Evolutionary conservation across 805 yeast genomes (phyloP), one percentile per base, ranked within the genome.

Genomic region (Wickerhamomyces alni): DNA sequence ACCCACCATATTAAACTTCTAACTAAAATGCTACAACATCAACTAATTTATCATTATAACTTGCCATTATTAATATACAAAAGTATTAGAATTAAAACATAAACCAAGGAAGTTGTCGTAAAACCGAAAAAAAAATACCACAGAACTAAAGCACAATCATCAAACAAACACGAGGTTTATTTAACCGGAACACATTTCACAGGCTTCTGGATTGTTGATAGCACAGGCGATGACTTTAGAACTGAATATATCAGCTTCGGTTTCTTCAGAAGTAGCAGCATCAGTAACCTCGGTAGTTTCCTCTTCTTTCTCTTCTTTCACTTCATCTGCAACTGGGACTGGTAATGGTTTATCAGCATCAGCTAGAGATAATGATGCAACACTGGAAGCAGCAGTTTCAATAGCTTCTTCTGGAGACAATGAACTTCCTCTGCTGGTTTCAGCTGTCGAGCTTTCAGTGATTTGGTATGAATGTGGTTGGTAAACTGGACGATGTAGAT

Each of bases 121-220:
- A 17, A 24, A 24, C 11, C 8, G 8, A 8, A 24, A 24, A 24
- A 33, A n/a, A n/a, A n/a, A n/a, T n/a, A n/a, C n/a, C n/a, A n/a
- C 9, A 21, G 6, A 21, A 9, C 24, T 21, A 7, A 21, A 21
- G 24, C 24, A 21, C 24, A 21, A 21, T n/a, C n/a, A n/a, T n/a
- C n/a, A n/a, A n/a, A n/a, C n/a, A n/a, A 21, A 21, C 6, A 21
- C 9, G 24, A 11, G 13, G 8, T 11, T 26, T 7, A 18, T n/a
- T 65, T 68, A 93, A 70, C 98, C 98, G 44, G 98, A 91, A 72
- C 99, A 93, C 98, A 93, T 93, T 59, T 91, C 91, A 69, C 99
- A 91, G 37, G 98, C 79, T 69, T 87, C 98, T 43, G 97, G 97
- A 70, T 93, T 91, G 63, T 85, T 81, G 62, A 93, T 88, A 41